phyloP scores from a whole-genome alignment of 768 basidiomycete species.

The Udeniomyces megalosporus region DNA sequence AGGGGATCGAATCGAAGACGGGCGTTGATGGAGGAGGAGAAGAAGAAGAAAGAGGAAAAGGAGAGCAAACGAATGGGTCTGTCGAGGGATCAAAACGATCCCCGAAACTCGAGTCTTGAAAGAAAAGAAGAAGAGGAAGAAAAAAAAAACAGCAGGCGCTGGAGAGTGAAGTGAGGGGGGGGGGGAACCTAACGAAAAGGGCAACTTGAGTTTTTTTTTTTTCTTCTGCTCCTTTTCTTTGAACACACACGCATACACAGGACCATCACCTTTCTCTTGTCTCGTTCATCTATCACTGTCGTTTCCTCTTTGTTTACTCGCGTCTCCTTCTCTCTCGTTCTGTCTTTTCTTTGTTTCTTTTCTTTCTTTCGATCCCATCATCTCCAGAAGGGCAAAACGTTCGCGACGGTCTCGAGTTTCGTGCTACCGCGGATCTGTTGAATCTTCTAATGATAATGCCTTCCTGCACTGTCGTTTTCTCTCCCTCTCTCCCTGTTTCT shows the following conservation, averaged over 20 bases:
- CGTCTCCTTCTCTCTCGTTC: neutral
- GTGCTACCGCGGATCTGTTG: neutral
- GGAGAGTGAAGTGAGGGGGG: neutral
- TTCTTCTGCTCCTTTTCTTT: neutral
- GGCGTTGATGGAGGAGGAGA: conserved; percentile 31
- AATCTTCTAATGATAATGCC: neutral
- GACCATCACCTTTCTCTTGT: neutral
- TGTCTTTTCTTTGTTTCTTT: neutral
- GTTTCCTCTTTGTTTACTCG: neutral
- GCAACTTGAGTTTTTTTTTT: neutral
- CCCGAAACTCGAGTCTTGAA: conserved; percentile 91
- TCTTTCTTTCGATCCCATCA: neutral
- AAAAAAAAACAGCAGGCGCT: neutral
- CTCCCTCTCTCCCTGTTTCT: too few species aligned
- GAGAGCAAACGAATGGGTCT: too few species aligned
- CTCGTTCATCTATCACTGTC: neutral
- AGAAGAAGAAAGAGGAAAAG: conserved; percentile 76
- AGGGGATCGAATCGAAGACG: neutral
- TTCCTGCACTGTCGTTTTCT: too few species aligned
- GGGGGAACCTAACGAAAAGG: neutral
- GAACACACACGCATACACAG: too few species aligned
- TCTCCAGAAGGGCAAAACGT: neutral
- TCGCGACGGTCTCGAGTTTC: neutral
- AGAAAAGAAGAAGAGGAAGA: conserved; percentile 76
- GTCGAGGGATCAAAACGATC: too few species aligned